Conservation (phyloP, 768 basidiomycete species). For the Russula foetens region DNA sequence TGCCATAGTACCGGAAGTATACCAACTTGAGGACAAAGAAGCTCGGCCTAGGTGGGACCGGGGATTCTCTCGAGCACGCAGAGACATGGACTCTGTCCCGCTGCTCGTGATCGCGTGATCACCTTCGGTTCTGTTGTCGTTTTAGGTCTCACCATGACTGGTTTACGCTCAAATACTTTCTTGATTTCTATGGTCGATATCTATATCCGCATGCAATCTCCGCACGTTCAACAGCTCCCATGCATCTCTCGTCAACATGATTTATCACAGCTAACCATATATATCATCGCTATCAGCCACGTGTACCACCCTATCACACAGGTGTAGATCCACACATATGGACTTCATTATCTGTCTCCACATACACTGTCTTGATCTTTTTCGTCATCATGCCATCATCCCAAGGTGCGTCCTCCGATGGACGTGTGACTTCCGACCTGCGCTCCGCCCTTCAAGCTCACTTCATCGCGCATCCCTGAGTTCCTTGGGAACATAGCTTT, state of each 20-base stretch:
- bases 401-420: no score
- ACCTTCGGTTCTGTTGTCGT: neutral
- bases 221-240: neutral
- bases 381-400: no score
- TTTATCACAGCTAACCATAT: neutral
- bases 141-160: neutral
- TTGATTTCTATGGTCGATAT: neutral
- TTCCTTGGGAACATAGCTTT: no score
- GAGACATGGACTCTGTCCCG: constrained; percentile 41
- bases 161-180: neutral
- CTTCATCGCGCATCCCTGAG: no score
- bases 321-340: constrained; percentile 5
- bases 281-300: constrained; percentile 10
- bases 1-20: constrained; percentile 52
- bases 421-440: no score
- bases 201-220: neutral
- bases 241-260: constrained; percentile 4
- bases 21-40: constrained; percentile 51
- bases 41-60: constrained; percentile 28
- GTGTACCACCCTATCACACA: constrained; percentile 10
- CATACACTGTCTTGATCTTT: no score
- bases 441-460: no score
- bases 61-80: constrained; percentile 43
- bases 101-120: neutral
- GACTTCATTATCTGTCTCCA: constrained; percentile 12